Conservation (phyloP, 176 grass and related monocot genomes). For the Eragrostis nindensis region DNA sequence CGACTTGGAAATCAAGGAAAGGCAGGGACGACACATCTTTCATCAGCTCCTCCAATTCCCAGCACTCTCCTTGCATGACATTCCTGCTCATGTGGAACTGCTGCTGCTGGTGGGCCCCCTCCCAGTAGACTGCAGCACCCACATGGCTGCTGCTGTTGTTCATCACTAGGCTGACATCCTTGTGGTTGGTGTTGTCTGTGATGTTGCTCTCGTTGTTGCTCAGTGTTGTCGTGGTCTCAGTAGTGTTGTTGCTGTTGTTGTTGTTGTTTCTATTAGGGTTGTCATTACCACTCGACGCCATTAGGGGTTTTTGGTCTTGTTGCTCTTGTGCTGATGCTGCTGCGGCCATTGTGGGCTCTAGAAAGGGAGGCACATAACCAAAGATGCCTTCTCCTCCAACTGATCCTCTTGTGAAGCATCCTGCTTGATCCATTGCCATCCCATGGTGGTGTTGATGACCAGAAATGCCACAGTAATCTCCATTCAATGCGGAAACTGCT, state of each 20-base stretch:
- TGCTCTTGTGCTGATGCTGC: slow-evolving; percentile 26
- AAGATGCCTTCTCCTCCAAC: slow-evolving; percentile 47
- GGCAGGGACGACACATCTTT: slow-evolving; percentile 90
- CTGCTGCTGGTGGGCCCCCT: slow-evolving; percentile 44
- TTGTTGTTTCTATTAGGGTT: slow-evolving; percentile 37
- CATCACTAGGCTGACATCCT: slow-evolving; percentile 24
- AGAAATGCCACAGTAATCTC: slow-evolving; percentile 27
- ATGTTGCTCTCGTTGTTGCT: slow-evolving; percentile 50
- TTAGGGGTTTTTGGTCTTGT: slow-evolving; percentile 16
- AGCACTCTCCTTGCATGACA: slow-evolving; percentile 73
- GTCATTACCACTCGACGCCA: slow-evolving; percentile 36
- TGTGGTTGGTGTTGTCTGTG: slow-evolving; percentile 45
- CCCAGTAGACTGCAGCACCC: slow-evolving; percentile 48
- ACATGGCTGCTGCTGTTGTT: slow-evolving; percentile 35
- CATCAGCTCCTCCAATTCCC: slow-evolving; percentile 99
- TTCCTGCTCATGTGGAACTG: slow-evolving; percentile 57
- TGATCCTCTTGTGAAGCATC: slow-evolving; percentile 47
- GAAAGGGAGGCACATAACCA: slow-evolving; percentile 51
- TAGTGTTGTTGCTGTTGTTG: slow-evolving; percentile 41
- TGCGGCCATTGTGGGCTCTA: slow-evolving; percentile 49
- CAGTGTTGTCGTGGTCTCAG: slow-evolving; percentile 38
- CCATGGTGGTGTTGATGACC: slow-evolving; percentile 38
- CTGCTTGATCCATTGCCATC: slow-evolving; percentile 43
- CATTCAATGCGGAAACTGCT: slow-evolving; percentile 26
- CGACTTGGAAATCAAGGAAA: slow-evolving; percentile 99